These are phyloP conservation scores for Nicotiana tomentosiformis DNA, from an alignment of 257 asterid genomes.

Conservation along the genomic window DNA sequence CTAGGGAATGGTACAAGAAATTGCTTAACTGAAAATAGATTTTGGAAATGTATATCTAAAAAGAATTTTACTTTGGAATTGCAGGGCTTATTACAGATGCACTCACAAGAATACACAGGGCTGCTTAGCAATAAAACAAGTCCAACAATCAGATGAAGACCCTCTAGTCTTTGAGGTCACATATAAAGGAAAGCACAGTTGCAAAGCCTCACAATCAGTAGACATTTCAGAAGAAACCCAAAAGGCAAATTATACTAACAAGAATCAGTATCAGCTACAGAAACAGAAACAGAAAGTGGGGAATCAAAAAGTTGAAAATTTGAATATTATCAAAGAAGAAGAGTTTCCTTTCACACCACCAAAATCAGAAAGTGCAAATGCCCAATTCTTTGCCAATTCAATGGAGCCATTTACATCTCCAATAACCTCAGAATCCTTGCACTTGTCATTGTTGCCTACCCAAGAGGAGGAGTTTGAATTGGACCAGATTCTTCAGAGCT, in stretches of 20 bases:
- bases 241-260: conserved; percentile 19
- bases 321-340: neutral
- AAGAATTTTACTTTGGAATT: neutral
- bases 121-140: conserved; percentile 72
- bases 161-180: conserved; percentile 38
- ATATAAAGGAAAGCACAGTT: conserved; percentile 62
- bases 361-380: conserved; percentile 12
- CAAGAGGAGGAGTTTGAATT: conserved; percentile 26
- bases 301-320: neutral
- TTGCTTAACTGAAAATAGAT: neutral
- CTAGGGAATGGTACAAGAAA: neutral
- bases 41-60: neutral
- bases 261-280: conserved; percentile 1
- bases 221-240: conserved; percentile 6
- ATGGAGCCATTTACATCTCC: conserved; percentile 30
- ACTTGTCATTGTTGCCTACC: conserved; percentile 31
- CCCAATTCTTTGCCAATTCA: conserved; percentile 17
- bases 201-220: conserved; percentile 17
- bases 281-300: conserved; percentile 11
- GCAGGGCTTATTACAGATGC: conserved; percentile 79
- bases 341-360: neutral
- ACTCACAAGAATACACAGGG: conserved; percentile 61
- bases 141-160: conserved; percentile 54
- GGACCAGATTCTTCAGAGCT: conserved; percentile 15
- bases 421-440: conserved; percentile 37